These are phyloP conservation scores for Magnolia changhungtana DNA, from an alignment of 164 flowering plant species.

Conservation along the genomic window DNA sequence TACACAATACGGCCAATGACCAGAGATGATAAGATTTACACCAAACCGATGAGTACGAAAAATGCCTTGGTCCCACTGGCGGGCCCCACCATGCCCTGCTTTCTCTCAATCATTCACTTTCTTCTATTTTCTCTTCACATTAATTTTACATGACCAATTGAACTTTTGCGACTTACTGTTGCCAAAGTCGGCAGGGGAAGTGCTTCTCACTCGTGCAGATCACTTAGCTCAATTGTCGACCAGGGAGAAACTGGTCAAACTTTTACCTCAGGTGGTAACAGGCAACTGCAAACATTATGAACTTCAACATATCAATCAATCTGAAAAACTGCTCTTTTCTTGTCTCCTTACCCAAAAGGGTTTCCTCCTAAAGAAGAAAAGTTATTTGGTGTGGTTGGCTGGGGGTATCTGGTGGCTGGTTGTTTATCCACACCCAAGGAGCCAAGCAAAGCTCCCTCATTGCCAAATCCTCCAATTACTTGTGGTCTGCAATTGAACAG, in stretches of 20 bases:
- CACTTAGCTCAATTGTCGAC: slow-evolving; percentile 14
- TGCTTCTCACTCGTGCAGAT: background rate
- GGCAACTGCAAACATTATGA: slow-evolving; percentile 5
- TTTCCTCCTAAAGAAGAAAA: slow-evolving; percentile 54
- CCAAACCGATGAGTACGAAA: background rate
- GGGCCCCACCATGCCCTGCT: background rate
- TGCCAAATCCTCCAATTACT: slow-evolving; percentile 23
- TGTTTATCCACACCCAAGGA: slow-evolving; percentile 10
- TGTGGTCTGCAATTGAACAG: slow-evolving; percentile 17
- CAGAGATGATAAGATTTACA: slow-evolving; percentile 2
- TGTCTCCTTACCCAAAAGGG: slow-evolving; percentile 54
- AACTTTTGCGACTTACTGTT: background rate
- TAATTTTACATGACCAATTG: slow-evolving; percentile 5
- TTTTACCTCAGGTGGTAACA: slow-evolving; percentile 5
- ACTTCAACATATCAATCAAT: background rate
- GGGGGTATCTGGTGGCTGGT: slow-evolving; percentile 10
- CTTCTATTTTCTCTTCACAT: slow-evolving; percentile 8
- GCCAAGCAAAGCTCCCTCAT: slow-evolving; percentile 14
- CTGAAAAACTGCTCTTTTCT: background rate
- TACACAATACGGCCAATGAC: background rate
- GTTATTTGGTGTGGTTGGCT: slow-evolving; percentile 30
- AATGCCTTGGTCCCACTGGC: background rate
- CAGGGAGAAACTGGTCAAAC: slow-evolving; percentile 16
- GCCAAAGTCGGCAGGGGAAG: background rate
- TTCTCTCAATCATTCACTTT: slow-evolving; percentile 2